Evolutionary conservation across 148 eudicot genomes (phyloP).

Genomic region (Chenopodium quinoa): DNA sequence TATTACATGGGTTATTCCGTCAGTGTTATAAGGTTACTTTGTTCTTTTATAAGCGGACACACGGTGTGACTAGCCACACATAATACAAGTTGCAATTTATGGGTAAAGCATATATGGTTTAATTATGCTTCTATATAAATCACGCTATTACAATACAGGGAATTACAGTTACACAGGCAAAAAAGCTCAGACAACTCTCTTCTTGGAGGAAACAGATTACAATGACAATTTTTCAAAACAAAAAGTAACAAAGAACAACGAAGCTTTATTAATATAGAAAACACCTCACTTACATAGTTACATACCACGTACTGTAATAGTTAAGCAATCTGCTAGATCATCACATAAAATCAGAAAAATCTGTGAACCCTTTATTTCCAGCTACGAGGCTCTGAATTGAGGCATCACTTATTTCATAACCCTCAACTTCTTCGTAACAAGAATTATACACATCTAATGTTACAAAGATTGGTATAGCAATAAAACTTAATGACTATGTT

Average conservation of each 20-base stretch:
- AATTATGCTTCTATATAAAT: too few relatives aligned
- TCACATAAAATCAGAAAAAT: background rate
- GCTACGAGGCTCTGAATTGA: background rate
- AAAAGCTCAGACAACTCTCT: background rate
- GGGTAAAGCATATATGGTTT: too few relatives aligned
- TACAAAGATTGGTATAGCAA: constrained; percentile 3
- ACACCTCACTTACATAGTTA: background rate
- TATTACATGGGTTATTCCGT: too few relatives aligned
- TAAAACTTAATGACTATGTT: constrained; percentile 11
- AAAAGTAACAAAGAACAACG: background rate
- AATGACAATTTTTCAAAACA: background rate
- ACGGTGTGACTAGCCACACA: too few relatives aligned
- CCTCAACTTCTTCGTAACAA: background rate
- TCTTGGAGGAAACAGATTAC: background rate
- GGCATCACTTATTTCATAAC: constrained; percentile 8
- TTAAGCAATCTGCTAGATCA: background rate
- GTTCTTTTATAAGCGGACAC: too few relatives aligned
- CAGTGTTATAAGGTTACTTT: too few relatives aligned
- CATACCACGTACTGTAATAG: background rate
- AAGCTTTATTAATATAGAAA: background rate
- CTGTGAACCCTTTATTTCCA: background rate
- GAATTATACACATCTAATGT: constrained; percentile 24
- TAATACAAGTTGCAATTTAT: too few relatives aligned
- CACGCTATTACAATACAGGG: too few relatives aligned
- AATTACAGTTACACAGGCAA: too few relatives aligned